Base-by-base conservation (phyloP, 164 flowering plant genomes). In the Macadamia tetraphylla region DNA sequence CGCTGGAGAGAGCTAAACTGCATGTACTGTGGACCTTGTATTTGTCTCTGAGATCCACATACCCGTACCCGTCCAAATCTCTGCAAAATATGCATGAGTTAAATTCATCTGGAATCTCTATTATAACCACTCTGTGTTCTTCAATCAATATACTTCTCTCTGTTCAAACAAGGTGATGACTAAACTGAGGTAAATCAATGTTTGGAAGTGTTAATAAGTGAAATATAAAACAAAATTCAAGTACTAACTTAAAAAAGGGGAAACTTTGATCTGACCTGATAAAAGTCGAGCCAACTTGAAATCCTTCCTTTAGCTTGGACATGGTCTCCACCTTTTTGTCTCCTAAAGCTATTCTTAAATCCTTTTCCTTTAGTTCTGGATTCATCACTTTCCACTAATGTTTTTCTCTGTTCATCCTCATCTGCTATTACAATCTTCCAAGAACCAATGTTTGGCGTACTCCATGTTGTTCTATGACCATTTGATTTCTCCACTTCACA, bases 371-470 rank as follows among this genome's bases (percentile, higher is more conserved):
- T 87, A 15, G 85, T 80, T 40, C 81, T 73, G 29, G 67, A 80
- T 44, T 86, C 93, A 62, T 61, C 31, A 3, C 49, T 60, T 53
- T 66, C 32, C 32, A 60, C 64, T 10, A 65, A 43, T 64, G 78
- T 35, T 23, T 75, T 76, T 65, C 40, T 69, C 32, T 67, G 67
- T 68, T 74, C 78, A 75, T 81, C 79, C 58, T 80, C 81, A 69
- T 77, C 79, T 56, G 89, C 81, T 81, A 93, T 81, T 60, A 79
- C 78, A 74, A 89, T 86, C 77, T 75, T 83, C 82, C 86, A 84
- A 59, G 78, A 67, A 65, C 81, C 80, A 71, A 75, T 59, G 40
- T 85, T 80, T 17, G 89, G 82, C 31, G 85, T 79, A 74, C 80
- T 82, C 78, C 83, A 78, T 46, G 82, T 73, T 75, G 76, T 83